Conservation (phyloP, 2,329 filamentous ascomycete genomes). For the Metarhizium album region DNA sequence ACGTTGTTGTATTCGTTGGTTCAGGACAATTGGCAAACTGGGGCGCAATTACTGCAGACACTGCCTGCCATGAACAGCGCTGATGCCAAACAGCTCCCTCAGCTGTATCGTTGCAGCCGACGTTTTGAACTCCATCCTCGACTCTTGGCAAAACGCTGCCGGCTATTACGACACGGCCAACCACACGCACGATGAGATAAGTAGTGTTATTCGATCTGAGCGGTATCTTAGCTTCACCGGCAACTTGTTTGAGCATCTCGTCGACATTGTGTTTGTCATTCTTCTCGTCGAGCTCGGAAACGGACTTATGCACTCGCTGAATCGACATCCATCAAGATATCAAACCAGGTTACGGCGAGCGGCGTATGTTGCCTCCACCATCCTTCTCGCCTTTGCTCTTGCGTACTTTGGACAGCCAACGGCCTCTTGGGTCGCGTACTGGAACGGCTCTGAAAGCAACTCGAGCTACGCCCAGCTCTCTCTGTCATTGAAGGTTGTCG, state of each 20-base stretch:
- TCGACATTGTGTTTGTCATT: conserved; percentile 4
- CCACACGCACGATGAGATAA: conserved; percentile 7
- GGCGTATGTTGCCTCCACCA: not conserved
- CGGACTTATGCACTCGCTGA: conserved; percentile 4
- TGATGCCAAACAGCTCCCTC: conserved; percentile 2
- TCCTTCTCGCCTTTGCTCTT: not conserved
- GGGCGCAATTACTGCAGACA: not conserved
- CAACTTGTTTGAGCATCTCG: conserved; percentile 7
- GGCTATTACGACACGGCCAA: conserved; percentile 6
- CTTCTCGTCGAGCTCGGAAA: conserved; percentile 6
- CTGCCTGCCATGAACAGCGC: not conserved
- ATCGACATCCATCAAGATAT: conserved; percentile 2
- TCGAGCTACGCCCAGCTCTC: conserved; percentile 7
- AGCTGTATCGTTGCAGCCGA: conserved; percentile 7
- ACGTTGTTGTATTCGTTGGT: not conserved
- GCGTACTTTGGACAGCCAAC: conserved; percentile 8
- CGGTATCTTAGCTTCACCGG: conserved; percentile 7
- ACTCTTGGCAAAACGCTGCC: conserved; percentile 7
- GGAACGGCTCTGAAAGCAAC: conserved; percentile 7
- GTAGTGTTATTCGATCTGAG: conserved; percentile 5
- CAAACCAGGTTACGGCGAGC: conserved; percentile 4
- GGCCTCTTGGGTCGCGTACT: conserved; percentile 6
- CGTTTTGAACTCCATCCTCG: conserved; percentile 4
- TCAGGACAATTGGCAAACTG: not conserved
- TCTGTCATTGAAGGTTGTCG: conserved; percentile 6